phyloP scores from a whole-genome alignment of 805 yeast genomes.

The Starmerella apicola region DNA sequence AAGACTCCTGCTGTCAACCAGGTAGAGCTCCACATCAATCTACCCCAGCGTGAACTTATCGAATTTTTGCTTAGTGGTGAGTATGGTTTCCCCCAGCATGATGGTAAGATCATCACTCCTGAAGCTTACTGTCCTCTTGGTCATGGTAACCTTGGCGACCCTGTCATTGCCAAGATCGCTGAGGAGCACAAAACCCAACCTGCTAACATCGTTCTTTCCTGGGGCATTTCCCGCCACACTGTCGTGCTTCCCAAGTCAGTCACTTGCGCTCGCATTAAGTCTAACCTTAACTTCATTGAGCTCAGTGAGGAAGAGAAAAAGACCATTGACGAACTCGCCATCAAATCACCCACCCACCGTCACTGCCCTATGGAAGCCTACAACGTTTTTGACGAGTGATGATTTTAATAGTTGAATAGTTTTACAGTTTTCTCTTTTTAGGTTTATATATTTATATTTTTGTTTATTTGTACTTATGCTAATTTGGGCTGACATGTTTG shows the following conservation, averaged over 20 bases:
- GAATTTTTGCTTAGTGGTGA: constrained; percentile 35
- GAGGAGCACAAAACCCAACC: constrained; percentile 36
- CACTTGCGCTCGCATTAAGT: constrained; percentile 45
- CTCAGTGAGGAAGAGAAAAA: constrained; percentile 34
- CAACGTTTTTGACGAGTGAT: no score
- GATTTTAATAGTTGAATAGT: no score
- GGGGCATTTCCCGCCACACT: constrained; percentile 39
- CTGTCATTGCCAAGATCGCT: constrained; percentile 44
- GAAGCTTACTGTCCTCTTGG: constrained; percentile 78
- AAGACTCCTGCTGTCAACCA: constrained; percentile 60
- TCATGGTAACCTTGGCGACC: constrained; percentile 47
- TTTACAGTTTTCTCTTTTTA: no score
- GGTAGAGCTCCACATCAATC: constrained; percentile 62
- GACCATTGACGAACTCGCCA: constrained; percentile 22
- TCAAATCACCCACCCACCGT: constrained; percentile 15
- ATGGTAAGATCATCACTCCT: constrained; percentile 38
- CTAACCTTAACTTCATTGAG: constrained; percentile 32
- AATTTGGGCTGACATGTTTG: no score
- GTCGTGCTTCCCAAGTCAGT: constrained; percentile 58
- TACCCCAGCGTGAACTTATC: constrained; percentile 51
- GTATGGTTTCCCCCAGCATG: constrained; percentile 19
- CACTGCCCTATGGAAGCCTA: constrained; percentile 19
- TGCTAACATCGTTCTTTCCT: constrained; percentile 25
- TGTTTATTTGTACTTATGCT: no score
- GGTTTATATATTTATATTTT: no score